Base-by-base conservation (phyloP, 176 grass and related monocot genomes). In the Zoysia japonica region DNA sequence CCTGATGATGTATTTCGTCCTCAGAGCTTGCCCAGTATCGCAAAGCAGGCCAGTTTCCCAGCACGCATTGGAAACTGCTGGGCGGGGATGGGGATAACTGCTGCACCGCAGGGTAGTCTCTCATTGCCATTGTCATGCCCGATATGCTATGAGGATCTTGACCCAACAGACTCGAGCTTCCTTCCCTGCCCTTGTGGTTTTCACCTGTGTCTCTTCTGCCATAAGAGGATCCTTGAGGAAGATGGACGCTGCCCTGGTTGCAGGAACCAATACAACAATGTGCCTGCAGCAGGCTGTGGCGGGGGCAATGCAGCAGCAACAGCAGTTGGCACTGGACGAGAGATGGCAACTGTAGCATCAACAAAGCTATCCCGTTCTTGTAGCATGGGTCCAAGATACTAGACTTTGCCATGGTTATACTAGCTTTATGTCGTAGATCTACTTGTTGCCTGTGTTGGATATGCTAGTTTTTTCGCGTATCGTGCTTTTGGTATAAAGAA, bases 231-330 rank as follows among this genome's bases (percentile, higher is more conserved):
- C 84, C 72, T 91, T 2, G 86, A 96, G 89, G 88, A 84, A 2
- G 90, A 99, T 84, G 96, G 75, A 15, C 90, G 90, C 48, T 96
- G 96, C 80, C 96, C 96, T 62, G 96, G 92, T 43, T 99, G 92
- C 84, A 92, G 96, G 84, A 99, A 96, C 86, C 82, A 93, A 60
- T 96, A 99, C 79, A 86, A 69, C 59, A 69, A 83, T 56, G 60
- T 83, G n/a, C 68, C 82, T 51, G 65, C 50, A 74, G 78, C 67
- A 13, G 83, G 52, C 2, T 15, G 20, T 1, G 73, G 56, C 3
- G 71, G 55, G 11, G 64, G 77, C 12, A 15, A 39, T 66, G 36
- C 60, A 11, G 49, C 45, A 36, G 44, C 67, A 78, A 45, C 69
- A 13, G 2, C 63, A 36, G 63, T 65, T 72, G 83, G 48, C 67